Base-by-base conservation (phyloP, 129 eudicot genomes). In the Flaveria bidentis region DNA sequence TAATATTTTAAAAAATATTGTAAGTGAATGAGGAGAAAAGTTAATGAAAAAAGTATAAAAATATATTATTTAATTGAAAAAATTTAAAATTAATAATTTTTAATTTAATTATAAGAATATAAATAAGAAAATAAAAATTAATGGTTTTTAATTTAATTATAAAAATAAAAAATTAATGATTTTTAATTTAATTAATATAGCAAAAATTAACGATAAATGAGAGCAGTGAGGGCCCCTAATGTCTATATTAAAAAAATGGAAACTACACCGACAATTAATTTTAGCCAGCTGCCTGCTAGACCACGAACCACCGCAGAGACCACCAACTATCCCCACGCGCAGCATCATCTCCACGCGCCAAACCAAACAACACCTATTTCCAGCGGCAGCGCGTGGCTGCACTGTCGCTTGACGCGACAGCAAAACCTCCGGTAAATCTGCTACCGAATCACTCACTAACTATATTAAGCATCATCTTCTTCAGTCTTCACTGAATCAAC, bases 351-450 rank as follows among this genome's bases (percentile, higher is more conserved):
- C 47, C n/a, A 39, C 67, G 22, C 67, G 13, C 67, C 66, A 53
- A 17, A 2, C 1, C 5, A 5, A 4, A 8, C 46, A 64, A 0
- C 49, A 39, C 7, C 36, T 0, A 39, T 5, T 0, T 1, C 2
- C 11, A 72, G 13, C 11, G 0, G 11, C 1, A 73, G 68, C 77
- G 67, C 4, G 77, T 71, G 62, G 9, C 44, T 6, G 18, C 14
- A 14, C 2, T 47, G 74, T 72, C 47, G 39, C 67, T 56, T 73
- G 22, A 56, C 9, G 16, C 36, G 50, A 72, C 76, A 52, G 65
- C 65, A 73, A 73, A 39, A 56, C 77, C 68, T 73, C 77, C 77
- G 67, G 53, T 56, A 73, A 73, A 73, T 73, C 77, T 73, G 77
- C 67, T 39, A 20, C 55, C 67, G 55, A 73, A 73, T 73, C 77